phyloP scores from a whole-genome alignment of 1,284 basidiomycete species.

The Afroboletus lepidellus region DNA sequence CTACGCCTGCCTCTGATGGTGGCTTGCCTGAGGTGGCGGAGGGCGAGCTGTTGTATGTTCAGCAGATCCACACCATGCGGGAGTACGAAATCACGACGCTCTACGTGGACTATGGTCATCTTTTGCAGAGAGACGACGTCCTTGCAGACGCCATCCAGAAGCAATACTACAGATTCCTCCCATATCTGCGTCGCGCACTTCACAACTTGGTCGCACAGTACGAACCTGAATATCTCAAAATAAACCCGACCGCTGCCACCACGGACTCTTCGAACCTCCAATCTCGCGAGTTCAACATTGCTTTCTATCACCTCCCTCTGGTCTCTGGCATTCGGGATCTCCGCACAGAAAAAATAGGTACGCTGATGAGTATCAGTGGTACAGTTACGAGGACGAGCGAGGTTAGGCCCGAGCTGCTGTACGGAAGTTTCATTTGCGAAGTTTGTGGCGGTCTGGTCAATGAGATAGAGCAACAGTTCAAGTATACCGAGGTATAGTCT shows the following conservation, averaged over 20 bases:
- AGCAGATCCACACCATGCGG: slow-evolving; percentile 91
- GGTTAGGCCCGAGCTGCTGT: slow-evolving; percentile 93
- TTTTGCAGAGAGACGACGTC: slow-evolving; percentile 87
- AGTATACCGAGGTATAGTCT: slow-evolving; percentile 92
- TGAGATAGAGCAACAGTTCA: slow-evolving; percentile 99
- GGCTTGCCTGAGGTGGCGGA: slow-evolving; percentile 54
- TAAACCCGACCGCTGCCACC: slow-evolving; percentile 78
- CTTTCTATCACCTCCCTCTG: slow-evolving; percentile 94
- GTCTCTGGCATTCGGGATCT: slow-evolving; percentile 96
- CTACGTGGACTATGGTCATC: slow-evolving; percentile 93
- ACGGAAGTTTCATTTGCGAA: slow-evolving; percentile 92
- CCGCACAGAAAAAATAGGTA: slow-evolving; percentile 90
- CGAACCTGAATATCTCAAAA: slow-evolving; percentile 91
- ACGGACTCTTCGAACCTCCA: slow-evolving; percentile 84
- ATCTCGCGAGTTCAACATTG: slow-evolving; percentile 91
- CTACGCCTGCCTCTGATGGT: slow-evolving; percentile 73
- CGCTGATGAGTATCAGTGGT: slow-evolving; percentile 90
- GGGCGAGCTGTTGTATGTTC: slow-evolving; percentile 78
- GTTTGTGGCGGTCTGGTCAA: slow-evolving; percentile 85
- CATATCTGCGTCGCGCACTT: slow-evolving; percentile 89
- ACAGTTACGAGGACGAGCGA: slow-evolving; percentile 98
- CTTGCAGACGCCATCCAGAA: slow-evolving; percentile 90
- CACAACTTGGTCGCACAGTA: slow-evolving; percentile 86
- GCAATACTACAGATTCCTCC: slow-evolving; percentile 96
- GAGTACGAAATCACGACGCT: slow-evolving; percentile 93